These are phyloP conservation scores for Aleurites moluccanus DNA, from an alignment of 441 rosid species.

Conservation along the genomic window DNA sequence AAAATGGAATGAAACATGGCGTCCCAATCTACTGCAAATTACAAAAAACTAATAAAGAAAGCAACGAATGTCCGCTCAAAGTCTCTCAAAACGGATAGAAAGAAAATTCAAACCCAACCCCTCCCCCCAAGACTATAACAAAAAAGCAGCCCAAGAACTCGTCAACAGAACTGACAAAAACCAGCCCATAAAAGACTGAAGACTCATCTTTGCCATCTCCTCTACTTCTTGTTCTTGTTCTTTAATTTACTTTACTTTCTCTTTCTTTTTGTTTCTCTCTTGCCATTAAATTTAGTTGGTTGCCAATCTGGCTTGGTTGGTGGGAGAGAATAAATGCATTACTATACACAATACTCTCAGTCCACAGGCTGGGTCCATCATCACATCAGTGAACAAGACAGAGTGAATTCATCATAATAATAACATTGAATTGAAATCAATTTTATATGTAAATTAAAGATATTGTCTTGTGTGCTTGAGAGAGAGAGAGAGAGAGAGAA, in stretches of 20 bases:
- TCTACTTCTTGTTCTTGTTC: not conserved
- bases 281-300: conserved; percentile 26
- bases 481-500: conserved; percentile 24
- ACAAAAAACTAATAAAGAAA: not conserved
- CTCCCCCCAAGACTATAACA: not conserved
- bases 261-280: not conserved
- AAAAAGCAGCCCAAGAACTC: not conserved
- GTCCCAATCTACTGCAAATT: not conserved
- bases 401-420: conserved; percentile 3
- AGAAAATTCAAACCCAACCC: conserved; percentile 14
- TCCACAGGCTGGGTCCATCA: conserved; percentile 7
- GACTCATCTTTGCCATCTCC: not conserved
- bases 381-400: conserved; percentile 25
- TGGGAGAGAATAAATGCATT: conserved; percentile 66
- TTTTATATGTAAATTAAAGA: not conserved
- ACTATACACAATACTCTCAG: not conserved
- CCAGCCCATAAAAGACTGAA: not conserved
- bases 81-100: conserved; percentile 10
- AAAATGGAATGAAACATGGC: not conserved
- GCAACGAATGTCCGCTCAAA: conserved; percentile 5
- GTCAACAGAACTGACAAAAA: conserved; percentile 16
- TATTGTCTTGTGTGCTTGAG: not conserved
- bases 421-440: not conserved
- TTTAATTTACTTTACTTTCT: not conserved
- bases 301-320: conserved; percentile 44